Base-by-base conservation (phyloP, 148 eudicot species). In the Camellia sinensis region DNA sequence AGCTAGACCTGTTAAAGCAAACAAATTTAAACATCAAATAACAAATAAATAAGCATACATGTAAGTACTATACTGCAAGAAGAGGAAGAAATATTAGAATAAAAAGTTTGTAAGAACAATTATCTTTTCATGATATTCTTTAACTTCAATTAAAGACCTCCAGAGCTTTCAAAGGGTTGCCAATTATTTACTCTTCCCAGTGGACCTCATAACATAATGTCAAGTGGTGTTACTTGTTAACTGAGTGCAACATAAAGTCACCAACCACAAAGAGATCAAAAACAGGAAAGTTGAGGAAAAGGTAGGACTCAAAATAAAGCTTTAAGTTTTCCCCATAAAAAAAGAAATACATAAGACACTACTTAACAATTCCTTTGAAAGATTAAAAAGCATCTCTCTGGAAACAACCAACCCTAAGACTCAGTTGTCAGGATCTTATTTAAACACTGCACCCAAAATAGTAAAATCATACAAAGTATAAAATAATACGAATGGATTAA, bases 1-100 rank as follows among this genome's bases (percentile, higher is more conserved):
- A 5, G 97, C 98, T 17, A 87, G 98, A 78, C 99, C 99, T 96
- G 89, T 79, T n/a, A 29, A 78, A 67, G 79, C 46, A 83, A 29
- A 62, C 66, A 68, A 74, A 6, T 8, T 22, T 66, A 63, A 78
- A 62, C 54, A 75, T 68, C 29, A 63, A 19, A 76, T 44, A 5
- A 6, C 21, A 76, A 21, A 19, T 43, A 63, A 76, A 45, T 44
- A 19, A 48, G n/a, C 44, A 44, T 40, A 60, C 59, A 73, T 74
- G 52, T 40, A 74, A 1, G 0, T 11, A 8, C 29, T 29, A 29
- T 29, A 29, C 37, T 29, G 37, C 37, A 29, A 29, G n/a, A 60
- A 60, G 19, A 11, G 3, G 5, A 19, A 60, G 63, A 18, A 60
- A 29, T 29, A 29, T 29, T 29, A 29, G 3, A 18, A 7, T 60